phyloP scores from a whole-genome alignment of 2,329 filamentous ascomycete species.

The Tolypocladium amazonense region DNA sequence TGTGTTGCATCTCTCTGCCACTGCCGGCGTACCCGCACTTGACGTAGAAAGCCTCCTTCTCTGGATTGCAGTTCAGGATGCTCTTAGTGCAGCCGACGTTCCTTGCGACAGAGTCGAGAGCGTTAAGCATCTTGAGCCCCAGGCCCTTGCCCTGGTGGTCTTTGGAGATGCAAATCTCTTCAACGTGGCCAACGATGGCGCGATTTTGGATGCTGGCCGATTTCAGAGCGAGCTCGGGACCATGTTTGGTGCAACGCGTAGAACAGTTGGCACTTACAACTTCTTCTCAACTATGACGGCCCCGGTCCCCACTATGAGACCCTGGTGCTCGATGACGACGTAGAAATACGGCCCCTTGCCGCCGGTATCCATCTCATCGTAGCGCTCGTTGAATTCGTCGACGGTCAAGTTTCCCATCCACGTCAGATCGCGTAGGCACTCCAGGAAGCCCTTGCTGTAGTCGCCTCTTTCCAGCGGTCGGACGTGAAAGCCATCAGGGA shows the following conservation, averaged over 20 bases:
- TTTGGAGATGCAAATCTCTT: constrained; percentile 72
- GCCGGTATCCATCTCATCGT: constrained; percentile 41
- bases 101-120: constrained; percentile 61
- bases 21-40: constrained; percentile 14
- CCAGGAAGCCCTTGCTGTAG: constrained; percentile 60
- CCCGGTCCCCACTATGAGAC: constrained; percentile 61
- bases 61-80: constrained; percentile 69
- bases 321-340: constrained; percentile 55
- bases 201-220: constrained; percentile 49
- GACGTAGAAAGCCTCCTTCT: constrained; percentile 68
- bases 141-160: constrained; percentile 76
- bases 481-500: constrained; percentile 60
- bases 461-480: constrained; percentile 60
- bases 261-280: constrained; percentile 36
- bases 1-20: constrained; percentile 10
- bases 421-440: constrained; percentile 65
- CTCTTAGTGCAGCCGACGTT: constrained; percentile 72
- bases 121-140: constrained; percentile 65
- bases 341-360: constrained; percentile 52
- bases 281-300: constrained; percentile 71
- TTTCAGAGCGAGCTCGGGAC: background rate
- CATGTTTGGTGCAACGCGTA: background rate
- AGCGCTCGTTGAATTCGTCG: constrained; percentile 55
- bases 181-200: constrained; percentile 66
- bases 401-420: constrained; percentile 63